These are phyloP conservation scores for Lasiosphaeria miniovina DNA, from an alignment of 495 filamentous ascomycete species.

Conservation along the genomic window DNA sequence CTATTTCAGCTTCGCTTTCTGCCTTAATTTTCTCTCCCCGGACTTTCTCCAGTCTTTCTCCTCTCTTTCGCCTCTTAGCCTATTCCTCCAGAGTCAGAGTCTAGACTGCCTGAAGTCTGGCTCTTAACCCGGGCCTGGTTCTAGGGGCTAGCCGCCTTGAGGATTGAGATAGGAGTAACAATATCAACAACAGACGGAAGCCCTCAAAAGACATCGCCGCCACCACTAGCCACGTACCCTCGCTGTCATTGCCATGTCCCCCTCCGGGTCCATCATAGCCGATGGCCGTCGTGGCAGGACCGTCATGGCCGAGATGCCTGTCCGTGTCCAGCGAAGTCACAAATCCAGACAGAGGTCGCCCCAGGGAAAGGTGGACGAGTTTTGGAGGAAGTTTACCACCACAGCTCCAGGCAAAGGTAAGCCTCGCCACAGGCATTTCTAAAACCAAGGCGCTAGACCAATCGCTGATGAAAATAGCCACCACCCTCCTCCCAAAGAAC, in stretches of 20 bases:
- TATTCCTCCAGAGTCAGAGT: too few relatives aligned
- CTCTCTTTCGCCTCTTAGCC: too few relatives aligned
- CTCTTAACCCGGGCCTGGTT: too few relatives aligned
- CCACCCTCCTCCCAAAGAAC: constrained; percentile 71
- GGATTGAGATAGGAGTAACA: too few relatives aligned
- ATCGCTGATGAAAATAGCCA: constrained; percentile 39
- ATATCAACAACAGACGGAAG: too few relatives aligned
- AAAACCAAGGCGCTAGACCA: neutral
- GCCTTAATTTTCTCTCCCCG: too few relatives aligned
- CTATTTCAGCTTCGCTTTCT: too few relatives aligned
- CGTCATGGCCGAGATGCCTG: constrained; percentile 25
- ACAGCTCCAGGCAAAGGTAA: constrained; percentile 55
- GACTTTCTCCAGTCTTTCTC: too few relatives aligned
- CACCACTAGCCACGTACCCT: too few relatives aligned
- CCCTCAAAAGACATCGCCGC: too few relatives aligned
- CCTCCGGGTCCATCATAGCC: neutral
- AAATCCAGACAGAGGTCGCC: constrained; percentile 46
- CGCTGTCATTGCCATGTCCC: neutral
- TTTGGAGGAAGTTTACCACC: constrained; percentile 75
- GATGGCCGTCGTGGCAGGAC: constrained; percentile 10
- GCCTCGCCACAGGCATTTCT: constrained; percentile 2
- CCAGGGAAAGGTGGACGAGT: constrained; percentile 69
- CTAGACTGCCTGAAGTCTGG: too few relatives aligned
- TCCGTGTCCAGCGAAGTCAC: constrained; percentile 2
- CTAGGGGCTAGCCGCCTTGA: too few relatives aligned